These are phyloP conservation scores for Pichia phayaonensis DNA, from an alignment of 805 yeast species.

Conservation along the genomic window DNA sequence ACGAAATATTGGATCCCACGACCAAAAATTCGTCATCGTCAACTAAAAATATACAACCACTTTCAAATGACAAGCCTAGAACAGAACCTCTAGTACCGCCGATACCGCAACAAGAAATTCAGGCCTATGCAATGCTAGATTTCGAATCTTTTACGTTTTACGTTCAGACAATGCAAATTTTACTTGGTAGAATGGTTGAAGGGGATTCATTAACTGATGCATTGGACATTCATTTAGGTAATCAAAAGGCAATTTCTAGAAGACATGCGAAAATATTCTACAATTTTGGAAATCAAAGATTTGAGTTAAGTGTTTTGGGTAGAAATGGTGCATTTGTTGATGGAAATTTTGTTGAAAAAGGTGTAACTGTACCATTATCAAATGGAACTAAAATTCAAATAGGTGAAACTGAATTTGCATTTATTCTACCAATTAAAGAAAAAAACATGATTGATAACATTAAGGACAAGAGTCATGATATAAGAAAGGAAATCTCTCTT, in stretches of 20 bases:
- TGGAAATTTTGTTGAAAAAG: conserved; percentile 81
- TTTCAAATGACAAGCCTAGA: not conserved
- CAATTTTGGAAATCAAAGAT: conserved; percentile 92
- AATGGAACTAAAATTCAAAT: conserved; percentile 85
- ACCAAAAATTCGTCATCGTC: not conserved
- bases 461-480: not conserved
- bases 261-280: conserved; percentile 94
- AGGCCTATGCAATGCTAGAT: conserved; percentile 71
- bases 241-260: conserved; percentile 87
- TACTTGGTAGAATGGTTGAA: conserved; percentile 84
- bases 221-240: conserved; percentile 88
- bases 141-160: conserved; percentile 91
- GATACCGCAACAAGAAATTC: conserved; percentile 28
- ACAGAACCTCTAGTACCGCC: not conserved
- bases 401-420: conserved; percentile 84
- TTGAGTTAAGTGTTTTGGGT: conserved; percentile 86
- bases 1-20: not conserved
- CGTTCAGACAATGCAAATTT: conserved; percentile 91
- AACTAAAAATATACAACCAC: not conserved
- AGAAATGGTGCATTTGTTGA: conserved; percentile 97
- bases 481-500: not conserved
- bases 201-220: conserved; percentile 46
- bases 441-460: not conserved
- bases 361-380: conserved; percentile 79
- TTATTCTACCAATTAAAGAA: conserved; percentile 56